phyloP scores from a whole-genome alignment of 2,329 filamentous ascomycete species.

The Cryphonectria nitschkei region DNA sequence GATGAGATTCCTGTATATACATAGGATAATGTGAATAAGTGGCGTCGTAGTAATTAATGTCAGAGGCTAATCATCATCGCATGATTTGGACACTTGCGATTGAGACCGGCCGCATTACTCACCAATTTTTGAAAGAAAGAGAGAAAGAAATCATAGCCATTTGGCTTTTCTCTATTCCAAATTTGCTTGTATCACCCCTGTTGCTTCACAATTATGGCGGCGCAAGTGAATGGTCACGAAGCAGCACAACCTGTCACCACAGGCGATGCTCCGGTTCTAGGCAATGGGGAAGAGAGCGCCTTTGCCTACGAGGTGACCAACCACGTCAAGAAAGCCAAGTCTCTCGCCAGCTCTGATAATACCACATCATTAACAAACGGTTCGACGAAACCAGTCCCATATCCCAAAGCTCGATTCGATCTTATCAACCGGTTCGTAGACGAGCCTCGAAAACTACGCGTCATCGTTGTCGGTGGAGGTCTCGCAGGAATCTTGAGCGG shows the following conservation, averaged over 20 bases:
- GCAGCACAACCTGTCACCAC: not conserved
- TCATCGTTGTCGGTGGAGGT: slow-evolving; percentile 68
- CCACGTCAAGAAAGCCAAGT: not conserved
- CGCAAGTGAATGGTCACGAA: not conserved
- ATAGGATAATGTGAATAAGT: not conserved
- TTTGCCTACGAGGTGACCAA: not conserved
- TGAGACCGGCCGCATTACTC: not conserved
- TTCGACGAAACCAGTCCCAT: slow-evolving; percentile 11
- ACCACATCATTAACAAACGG: not conserved
- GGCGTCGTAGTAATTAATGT: not conserved
- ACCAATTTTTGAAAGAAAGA: not conserved
- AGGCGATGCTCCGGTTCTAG: not conserved
- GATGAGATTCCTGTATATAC: not conserved
- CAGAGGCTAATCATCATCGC: not conserved
- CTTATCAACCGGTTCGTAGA: slow-evolving; percentile 49
- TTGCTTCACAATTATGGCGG: not conserved
- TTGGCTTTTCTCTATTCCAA: not conserved
- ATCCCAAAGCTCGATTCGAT: slow-evolving; percentile 32
- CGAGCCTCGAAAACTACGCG: slow-evolving; percentile 51
- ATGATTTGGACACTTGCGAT: not conserved
- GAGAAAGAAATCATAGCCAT: not conserved
- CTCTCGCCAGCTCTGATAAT: not conserved
- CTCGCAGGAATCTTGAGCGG: slow-evolving; percentile 67
- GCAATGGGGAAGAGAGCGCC: slow-evolving; percentile 1
- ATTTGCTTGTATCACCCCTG: not conserved